phyloP scores from a whole-genome alignment of 2,329 filamentous ascomycete species.

The Colletotrichum brevisporum region DNA sequence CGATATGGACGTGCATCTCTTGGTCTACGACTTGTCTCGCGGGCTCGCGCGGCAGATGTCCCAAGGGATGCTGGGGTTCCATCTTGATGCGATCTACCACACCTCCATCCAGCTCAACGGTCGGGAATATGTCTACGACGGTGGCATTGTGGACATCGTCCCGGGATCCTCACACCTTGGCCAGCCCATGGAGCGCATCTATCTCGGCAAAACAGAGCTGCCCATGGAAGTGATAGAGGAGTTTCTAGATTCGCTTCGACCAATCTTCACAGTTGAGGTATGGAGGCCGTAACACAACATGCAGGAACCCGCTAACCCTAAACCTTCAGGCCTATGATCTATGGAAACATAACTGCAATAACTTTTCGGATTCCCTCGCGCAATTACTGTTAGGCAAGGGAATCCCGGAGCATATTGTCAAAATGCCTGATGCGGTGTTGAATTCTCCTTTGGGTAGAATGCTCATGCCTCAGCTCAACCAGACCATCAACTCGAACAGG shows the following conservation, averaged over 20 bases:
- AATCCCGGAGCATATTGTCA: slow-evolving; percentile 89
- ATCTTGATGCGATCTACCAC: slow-evolving; percentile 94
- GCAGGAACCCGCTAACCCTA: neutral
- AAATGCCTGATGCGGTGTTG: slow-evolving; percentile 87
- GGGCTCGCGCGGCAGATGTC: slow-evolving; percentile 71
- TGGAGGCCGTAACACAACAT: slow-evolving; percentile 19
- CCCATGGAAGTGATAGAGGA: slow-evolving; percentile 87
- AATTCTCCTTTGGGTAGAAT: slow-evolving; percentile 90
- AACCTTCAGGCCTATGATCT: slow-evolving; percentile 83
- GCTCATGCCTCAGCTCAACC: slow-evolving; percentile 79
- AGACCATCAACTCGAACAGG: slow-evolving; percentile 65
- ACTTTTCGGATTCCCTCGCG: slow-evolving; percentile 93
- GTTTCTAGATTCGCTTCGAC: slow-evolving; percentile 86
- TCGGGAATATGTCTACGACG: slow-evolving; percentile 93
- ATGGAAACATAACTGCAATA: slow-evolving; percentile 95
- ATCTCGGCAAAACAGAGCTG: slow-evolving; percentile 82
- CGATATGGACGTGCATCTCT: slow-evolving; percentile 80
- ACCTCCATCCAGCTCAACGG: slow-evolving; percentile 88
- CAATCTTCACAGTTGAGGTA: slow-evolving; percentile 86
- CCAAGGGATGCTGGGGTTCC: slow-evolving; percentile 65
- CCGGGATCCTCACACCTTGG: slow-evolving; percentile 92
- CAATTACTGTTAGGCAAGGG: slow-evolving; percentile 91
- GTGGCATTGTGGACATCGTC: slow-evolving; percentile 84
- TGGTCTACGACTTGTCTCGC: slow-evolving; percentile 84
- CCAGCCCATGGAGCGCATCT: slow-evolving; percentile 80